phyloP scores from a whole-genome alignment of 2,329 filamentous ascomycete genomes.

The Davidsoniella virescens region DNA sequence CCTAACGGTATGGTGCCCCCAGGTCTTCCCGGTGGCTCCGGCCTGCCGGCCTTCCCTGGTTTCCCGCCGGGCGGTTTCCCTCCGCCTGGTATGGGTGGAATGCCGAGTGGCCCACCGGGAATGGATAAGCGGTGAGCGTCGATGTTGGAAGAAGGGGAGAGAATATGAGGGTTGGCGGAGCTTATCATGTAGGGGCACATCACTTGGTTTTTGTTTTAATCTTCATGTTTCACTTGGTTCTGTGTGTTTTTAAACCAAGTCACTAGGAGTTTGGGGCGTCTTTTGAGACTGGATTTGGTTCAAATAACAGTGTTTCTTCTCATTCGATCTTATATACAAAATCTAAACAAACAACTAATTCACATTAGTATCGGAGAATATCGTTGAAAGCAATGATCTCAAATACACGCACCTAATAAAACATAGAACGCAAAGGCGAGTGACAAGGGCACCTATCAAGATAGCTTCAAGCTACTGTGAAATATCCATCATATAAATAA shows the following conservation, averaged over 20 bases:
- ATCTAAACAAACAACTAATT: background rate
- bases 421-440: background rate
- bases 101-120: conserved; percentile 21
- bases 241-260: too few relatives aligned
- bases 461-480: too few relatives aligned
- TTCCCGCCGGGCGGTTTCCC: conserved; percentile 16
- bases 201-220: background rate
- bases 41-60: conserved; percentile 17
- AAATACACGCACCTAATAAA: background rate
- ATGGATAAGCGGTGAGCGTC: conserved; percentile 20
- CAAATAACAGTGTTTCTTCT: background rate
- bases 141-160: background rate
- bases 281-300: background rate
- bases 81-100: conserved; percentile 14
- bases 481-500: too few relatives aligned
- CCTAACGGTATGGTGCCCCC: conserved; percentile 17
- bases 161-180: background rate
- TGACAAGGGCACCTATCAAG: background rate
- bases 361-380: background rate
- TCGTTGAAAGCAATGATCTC: background rate
- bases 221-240: background rate
- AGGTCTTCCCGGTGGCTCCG: conserved; percentile 19
- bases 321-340: background rate
- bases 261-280: conserved; percentile 4
- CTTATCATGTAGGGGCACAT: background rate